Evolutionary conservation across 805 yeast species (phyloP), one percentile per base, ranked within the genome.

Genomic region (Yamadazyma sp.): DNA sequence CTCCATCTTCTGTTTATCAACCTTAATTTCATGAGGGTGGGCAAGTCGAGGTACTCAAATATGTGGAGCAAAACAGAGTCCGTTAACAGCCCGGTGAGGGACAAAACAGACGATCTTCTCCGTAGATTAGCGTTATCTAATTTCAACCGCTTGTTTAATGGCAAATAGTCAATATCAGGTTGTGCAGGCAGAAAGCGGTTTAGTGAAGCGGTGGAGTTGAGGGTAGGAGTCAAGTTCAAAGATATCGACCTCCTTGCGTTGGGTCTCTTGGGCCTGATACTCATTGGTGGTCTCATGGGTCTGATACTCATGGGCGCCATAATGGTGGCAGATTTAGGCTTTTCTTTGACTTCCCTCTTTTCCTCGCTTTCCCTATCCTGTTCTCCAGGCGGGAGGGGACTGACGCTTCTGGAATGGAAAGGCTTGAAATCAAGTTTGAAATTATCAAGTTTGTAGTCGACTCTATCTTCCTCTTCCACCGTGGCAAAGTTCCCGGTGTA

Each of bases 1-100:
- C 82, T 69, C 90, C 91, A 84, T 47, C 82, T 71, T 42, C 74
- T 64, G 54, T 84, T 77, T 25, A 83, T 80, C 3, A 70, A 48
- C 38, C 83, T 64, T 44, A 78, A 47, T 48, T 70, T 74, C 84
- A 83, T 78, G 40, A 81, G 58, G n/a, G 71, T 74, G 1, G 79
- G 80, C 19, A 84, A 62, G 6, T 74, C 67, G 30, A 83, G 54
- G 40, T 62, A 62, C 27, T 70, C 70, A 46, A 84, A 81, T 1
- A 80, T 71, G 40, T 62, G 61, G 18, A 81, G 53, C 27, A 82
- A 59, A 5, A 82, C 53, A 13, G 75, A 61, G 54, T 83, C 90
- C 0, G 88, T 81, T 21, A 84, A 59, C 1, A 80, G 76, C 4
- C 83, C 80, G 23, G 54, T 51, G 31, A 72, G 67, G 15, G 73